Conservation (phyloP, 2,329 filamentous ascomycete species). For the Tolypocladium inflatum region DNA sequence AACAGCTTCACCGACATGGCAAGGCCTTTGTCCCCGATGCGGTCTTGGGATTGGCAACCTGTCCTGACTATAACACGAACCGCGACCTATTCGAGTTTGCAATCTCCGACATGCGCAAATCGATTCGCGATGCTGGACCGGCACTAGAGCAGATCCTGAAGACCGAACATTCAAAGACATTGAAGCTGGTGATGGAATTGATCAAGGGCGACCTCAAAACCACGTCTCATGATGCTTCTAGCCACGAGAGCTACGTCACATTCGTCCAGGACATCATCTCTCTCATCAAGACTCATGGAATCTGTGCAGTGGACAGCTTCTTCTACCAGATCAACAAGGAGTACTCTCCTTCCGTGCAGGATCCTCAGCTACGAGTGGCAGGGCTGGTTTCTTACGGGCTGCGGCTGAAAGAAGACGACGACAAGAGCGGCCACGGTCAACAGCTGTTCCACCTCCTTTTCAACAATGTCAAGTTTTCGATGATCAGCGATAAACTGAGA, state of each 20-base stretch:
- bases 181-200: constrained; percentile 42
- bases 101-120: constrained; percentile 40
- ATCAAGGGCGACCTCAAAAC: constrained; percentile 40
- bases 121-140: constrained; percentile 29
- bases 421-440: constrained; percentile 30
- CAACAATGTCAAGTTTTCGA: constrained; percentile 46
- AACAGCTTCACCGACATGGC: constrained; percentile 30
- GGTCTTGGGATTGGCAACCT: constrained; percentile 22
- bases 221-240: constrained; percentile 22
- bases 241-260: constrained; percentile 37
- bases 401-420: constrained; percentile 42
- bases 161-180: constrained; percentile 29
- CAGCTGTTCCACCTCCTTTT: constrained; percentile 48
- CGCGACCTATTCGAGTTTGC: constrained; percentile 38
- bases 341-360: constrained; percentile 45
- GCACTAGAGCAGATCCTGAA: constrained; percentile 25
- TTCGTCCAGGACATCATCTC: constrained; percentile 44
- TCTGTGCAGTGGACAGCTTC: constrained; percentile 44
- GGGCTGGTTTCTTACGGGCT: constrained; percentile 47
- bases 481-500: constrained; percentile 37
- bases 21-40: constrained; percentile 33
- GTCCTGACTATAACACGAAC: constrained; percentile 39
- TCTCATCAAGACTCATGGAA: constrained; percentile 43
- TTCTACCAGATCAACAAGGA: constrained; percentile 47
- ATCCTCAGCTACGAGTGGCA: constrained; percentile 47